These are phyloP conservation scores for Helicostylum pulchrum DNA, from an alignment of 192 early-diverging fungal genomes.

Conservation along the genomic window DNA sequence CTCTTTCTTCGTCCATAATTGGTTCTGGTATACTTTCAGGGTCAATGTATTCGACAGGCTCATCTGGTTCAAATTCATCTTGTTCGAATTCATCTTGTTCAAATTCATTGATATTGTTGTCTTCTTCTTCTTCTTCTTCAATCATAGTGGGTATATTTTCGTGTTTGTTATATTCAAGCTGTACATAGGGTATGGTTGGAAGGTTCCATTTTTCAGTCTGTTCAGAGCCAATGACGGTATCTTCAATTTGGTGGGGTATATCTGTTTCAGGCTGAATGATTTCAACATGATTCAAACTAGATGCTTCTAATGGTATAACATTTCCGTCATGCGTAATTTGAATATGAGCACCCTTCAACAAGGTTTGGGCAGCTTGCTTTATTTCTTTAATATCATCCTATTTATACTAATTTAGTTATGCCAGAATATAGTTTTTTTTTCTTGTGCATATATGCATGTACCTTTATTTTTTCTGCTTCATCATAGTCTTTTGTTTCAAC, in stretches of 20 bases:
- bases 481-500: conserved; percentile 75
- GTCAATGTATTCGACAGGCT: not conserved
- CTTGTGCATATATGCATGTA: not conserved
- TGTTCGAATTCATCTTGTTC: no score
- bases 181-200: not conserved
- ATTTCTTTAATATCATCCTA: conserved; percentile 30
- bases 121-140: no score
- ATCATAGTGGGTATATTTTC: no score
- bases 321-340: conserved; percentile 21
- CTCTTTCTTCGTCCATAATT: conserved; percentile 28
- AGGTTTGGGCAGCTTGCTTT: conserved; percentile 22
- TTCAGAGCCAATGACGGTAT: not conserved
- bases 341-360: conserved; percentile 20
- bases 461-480: conserved; percentile 70
- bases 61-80: no score
- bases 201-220: not conserved
- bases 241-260: no score
- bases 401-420: not conserved
- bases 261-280: no score
- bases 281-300: not conserved
- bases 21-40: conserved; percentile 18
- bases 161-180: not conserved
- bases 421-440: not conserved
- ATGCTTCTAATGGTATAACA: not conserved
- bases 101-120: not conserved